Conservation (phyloP, 208 protist species). For the Spongospora subterranea region DNA sequence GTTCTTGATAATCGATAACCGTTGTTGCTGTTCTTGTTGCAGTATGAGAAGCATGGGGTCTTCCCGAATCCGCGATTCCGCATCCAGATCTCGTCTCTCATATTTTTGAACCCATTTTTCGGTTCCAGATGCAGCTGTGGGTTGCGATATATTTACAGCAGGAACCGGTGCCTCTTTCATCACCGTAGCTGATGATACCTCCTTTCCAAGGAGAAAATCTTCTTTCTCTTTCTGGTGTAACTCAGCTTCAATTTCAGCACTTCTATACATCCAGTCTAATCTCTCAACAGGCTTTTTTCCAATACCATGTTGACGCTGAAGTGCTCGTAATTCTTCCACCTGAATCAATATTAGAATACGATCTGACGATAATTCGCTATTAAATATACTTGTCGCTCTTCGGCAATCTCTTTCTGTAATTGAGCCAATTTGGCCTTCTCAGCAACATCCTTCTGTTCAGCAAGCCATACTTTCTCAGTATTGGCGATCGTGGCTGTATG, state of each 20-base stretch:
- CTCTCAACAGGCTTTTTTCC: conserved; percentile 9
- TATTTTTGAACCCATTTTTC: conserved; percentile 40
- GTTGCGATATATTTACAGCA: background rate
- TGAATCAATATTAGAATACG: too few species aligned
- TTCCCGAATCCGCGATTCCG: conserved; percentile 35
- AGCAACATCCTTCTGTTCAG: conserved; percentile 54
- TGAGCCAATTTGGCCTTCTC: conserved; percentile 54
- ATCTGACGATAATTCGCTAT: too few species aligned
- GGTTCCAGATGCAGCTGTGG: background rate
- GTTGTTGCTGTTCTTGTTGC: conserved; percentile 19
- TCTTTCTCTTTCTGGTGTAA: background rate
- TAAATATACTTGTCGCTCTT: conserved; percentile 51
- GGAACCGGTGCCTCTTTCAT: background rate
- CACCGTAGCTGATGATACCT: background rate
- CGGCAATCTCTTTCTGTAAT: conserved; percentile 37
- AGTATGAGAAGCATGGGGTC: conserved; percentile 53
- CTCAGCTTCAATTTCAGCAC: conserved; percentile 19
- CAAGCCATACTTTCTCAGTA: conserved; percentile 59
- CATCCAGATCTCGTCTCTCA: conserved; percentile 37
- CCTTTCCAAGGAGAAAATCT: conserved; percentile 16
- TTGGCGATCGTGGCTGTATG: conserved; percentile 52
- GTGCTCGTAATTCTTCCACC: conserved; percentile 1
- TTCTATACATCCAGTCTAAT: conserved; percentile 55
- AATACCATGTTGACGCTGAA: conserved; percentile 25
- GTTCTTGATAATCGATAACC: conserved; percentile 16